phyloP scores from a whole-genome alignment of 257 asterid genomes.

The Fraxinus quadrangulata region DNA sequence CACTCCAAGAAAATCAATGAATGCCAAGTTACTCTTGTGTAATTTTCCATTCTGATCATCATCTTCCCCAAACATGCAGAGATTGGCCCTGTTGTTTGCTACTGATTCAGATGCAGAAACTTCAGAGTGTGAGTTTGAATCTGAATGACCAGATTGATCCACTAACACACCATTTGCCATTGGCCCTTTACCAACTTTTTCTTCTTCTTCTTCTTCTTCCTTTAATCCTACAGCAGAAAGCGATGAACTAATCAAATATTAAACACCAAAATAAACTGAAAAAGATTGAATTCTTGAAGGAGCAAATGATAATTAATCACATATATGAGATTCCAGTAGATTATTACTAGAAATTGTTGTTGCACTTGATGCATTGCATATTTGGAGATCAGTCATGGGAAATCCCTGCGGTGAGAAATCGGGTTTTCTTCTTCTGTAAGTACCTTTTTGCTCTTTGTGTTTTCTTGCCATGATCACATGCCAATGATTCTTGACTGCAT shows the following conservation, averaged over 20 bases:
- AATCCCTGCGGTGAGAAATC: background rate
- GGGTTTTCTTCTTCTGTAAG: constrained; percentile 42
- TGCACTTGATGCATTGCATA: constrained; percentile 25
- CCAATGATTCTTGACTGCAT: constrained; percentile 63
- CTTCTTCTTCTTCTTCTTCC: too few relatives aligned
- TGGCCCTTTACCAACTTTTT: background rate
- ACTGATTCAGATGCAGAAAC: constrained; percentile 48
- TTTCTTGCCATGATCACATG: constrained; percentile 59
- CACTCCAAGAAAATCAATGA: constrained; percentile 69
- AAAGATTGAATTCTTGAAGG: background rate
- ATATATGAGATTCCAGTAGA: constrained; percentile 11
- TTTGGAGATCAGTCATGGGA: constrained; percentile 22
- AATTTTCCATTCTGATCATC: constrained; percentile 24
- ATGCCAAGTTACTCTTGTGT: constrained; percentile 33
- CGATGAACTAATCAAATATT: background rate
- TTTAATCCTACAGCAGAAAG: background rate
- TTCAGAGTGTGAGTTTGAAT: constrained; percentile 52
- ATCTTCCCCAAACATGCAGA: constrained; percentile 37
- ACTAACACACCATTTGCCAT: constrained; percentile 10
- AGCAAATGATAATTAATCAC: background rate
- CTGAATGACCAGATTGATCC: constrained; percentile 33
- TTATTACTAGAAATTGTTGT: constrained; percentile 20
- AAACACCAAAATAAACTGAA: background rate
- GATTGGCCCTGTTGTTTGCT: constrained; percentile 44
- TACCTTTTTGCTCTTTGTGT: constrained; percentile 40